Conservation (phyloP, 2,329 filamentous ascomycete genomes). For the Cryphonectria nitschkei region DNA sequence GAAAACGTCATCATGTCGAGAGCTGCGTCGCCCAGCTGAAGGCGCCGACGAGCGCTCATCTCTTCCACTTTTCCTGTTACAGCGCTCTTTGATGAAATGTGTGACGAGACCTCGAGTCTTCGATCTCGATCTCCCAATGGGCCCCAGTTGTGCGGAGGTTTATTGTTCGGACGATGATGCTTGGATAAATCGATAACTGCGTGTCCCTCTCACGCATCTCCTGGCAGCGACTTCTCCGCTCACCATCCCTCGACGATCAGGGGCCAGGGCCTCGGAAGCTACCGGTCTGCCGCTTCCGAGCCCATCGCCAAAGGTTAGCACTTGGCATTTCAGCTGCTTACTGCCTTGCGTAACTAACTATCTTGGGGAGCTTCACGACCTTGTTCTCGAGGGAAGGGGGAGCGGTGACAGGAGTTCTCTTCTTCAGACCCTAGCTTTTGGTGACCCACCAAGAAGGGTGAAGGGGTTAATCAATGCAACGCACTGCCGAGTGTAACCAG, state of each 20-base stretch:
- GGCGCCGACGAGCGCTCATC: background rate
- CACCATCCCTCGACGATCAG: background rate
- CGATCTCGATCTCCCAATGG: slow-evolving; percentile 2
- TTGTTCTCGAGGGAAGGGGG: background rate
- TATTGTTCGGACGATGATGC: background rate
- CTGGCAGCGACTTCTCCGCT: background rate
- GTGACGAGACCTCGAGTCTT: background rate
- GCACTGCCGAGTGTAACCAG: slow-evolving; percentile 5
- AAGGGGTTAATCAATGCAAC: background rate
- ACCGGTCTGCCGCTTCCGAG: background rate
- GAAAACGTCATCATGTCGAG: slow-evolving; percentile 10
- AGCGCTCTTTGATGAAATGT: background rate
- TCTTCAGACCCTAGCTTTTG: background rate
- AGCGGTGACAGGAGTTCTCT: background rate
- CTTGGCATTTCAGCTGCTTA: background rate
- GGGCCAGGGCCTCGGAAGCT: slow-evolving; percentile 4
- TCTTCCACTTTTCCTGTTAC: background rate
- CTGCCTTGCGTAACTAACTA: background rate
- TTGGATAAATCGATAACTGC: background rate
- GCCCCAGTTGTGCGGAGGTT: background rate
- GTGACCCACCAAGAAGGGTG: background rate
- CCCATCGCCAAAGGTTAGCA: background rate
- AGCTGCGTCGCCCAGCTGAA: background rate
- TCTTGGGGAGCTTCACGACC: background rate
- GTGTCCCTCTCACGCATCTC: background rate